Base-by-base conservation (phyloP, 768 basidiomycete species). In the Serendipita sp. region DNA sequence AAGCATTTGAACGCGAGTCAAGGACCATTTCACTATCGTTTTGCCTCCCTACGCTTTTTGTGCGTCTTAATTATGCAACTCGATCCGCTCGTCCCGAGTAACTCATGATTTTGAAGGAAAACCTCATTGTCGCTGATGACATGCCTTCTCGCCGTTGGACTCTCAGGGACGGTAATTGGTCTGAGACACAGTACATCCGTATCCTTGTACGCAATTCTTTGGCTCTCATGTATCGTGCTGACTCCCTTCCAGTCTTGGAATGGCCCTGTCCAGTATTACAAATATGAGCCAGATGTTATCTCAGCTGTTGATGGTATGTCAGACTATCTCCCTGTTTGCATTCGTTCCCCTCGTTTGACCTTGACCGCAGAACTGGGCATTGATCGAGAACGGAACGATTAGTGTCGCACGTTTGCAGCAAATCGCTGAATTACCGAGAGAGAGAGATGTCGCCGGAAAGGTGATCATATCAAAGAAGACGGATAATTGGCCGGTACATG, bases 1-100 rank as follows among this genome's bases (percentile, higher is more conserved):
- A 30, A 13, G 20, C 63, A 64, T 33, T 43, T 64, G 28, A 50
- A 64, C 28, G 33, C 53, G 20, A 60, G 56, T 38, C 63, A 64
- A 20, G 38, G 42, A 13, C 63, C 63, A 9, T 60, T 60, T 41
- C 56, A 64, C 42, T 64, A 60, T 42, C 63, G 63, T 9, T 64
- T 60, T 50, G 63, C 63, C 22, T 38, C 53, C 17, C 45, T 64
- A 11, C 63, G 63, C 2, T 64, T 64, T 41, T 42, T 64, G 63
- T 64, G 22, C 11, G 63, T 38, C 34, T 34, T 42, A 13, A n/a
- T 53, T 22, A 13, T 42, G 45, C 45, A n/a, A n/a, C n/a, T n/a
- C n/a, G n/a, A 5, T 5, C 20, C 45, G n/a, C 42, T n/a, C 20
- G 16, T 20, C n/a, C n/a, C n/a, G 33, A 43, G n/a, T 2, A 11